Conservation (phyloP, 1,284 basidiomycete genomes). For the Microbotryum silenes-acaulis region DNA sequence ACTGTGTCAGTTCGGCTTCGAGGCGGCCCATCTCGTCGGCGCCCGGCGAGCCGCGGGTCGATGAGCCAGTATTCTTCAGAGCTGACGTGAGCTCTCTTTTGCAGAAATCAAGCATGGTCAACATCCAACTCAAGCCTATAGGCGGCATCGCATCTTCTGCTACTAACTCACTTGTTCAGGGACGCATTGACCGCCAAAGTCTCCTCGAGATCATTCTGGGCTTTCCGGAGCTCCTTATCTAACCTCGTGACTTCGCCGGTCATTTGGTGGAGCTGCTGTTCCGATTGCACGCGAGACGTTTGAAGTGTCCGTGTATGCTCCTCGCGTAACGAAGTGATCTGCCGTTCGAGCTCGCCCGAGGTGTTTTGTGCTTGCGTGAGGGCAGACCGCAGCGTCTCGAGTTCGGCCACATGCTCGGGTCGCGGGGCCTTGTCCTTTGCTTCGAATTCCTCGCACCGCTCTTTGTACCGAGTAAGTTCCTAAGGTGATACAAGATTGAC, state of each 20-base stretch:
- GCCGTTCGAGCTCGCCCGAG: not conserved
- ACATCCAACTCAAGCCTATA: not conserved
- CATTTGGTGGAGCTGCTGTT: constrained; percentile 56
- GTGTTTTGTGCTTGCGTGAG: constrained; percentile 48
- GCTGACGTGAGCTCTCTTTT: constrained; percentile 31
- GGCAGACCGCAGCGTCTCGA: constrained; percentile 53
- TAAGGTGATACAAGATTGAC: not conserved
- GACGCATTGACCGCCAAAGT: constrained; percentile 32
- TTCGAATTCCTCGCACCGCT: constrained; percentile 66
- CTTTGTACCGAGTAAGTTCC: constrained; percentile 82
- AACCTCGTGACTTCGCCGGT: constrained; percentile 75
- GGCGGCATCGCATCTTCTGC: not conserved
- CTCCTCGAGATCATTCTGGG: constrained; percentile 34
- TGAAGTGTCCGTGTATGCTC: not conserved
- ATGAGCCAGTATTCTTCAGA: constrained; percentile 21
- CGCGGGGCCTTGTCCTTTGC: constrained; percentile 53
- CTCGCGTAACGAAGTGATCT: not conserved
- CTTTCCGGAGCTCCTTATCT: constrained; percentile 30
- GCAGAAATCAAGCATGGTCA: too few relatives aligned
- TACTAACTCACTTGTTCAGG: constrained; percentile 19
- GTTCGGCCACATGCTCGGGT: constrained; percentile 53
- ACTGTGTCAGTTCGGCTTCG: constrained; percentile 21
- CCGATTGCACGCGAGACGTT: constrained; percentile 51
- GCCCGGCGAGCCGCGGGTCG: not conserved
- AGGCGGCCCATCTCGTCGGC: constrained; percentile 12